Evolutionary conservation across 1,284 basidiomycete genomes (phyloP).

Genomic region (Microbotryum saponariae): DNA sequence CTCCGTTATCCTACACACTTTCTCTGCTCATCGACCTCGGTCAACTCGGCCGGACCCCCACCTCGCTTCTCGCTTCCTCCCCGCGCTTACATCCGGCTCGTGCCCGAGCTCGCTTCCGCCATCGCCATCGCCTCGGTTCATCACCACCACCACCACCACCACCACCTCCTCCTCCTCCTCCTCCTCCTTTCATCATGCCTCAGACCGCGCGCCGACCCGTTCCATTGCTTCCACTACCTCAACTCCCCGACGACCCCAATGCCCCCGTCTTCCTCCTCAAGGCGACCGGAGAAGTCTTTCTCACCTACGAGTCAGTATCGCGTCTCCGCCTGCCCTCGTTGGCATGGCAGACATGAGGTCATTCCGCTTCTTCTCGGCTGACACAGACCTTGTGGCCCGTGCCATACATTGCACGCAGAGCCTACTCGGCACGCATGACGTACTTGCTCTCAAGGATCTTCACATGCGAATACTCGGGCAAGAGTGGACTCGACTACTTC

Average conservation of each 20-base stretch:
- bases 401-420: slow-evolving; percentile 27
- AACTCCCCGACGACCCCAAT: slow-evolving; percentile 19
- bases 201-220: slow-evolving; percentile 33
- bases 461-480: slow-evolving; percentile 90
- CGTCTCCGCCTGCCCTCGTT: slow-evolving; percentile 11
- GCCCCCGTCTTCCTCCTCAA: slow-evolving; percentile 72
- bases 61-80: no score
- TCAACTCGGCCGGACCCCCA: no score
- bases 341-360: background rate
- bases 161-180: no score
- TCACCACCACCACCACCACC: background rate
- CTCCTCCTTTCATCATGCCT: slow-evolving; percentile 29
- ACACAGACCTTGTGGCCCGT: background rate
- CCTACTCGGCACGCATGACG: slow-evolving; percentile 76
- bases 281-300: slow-evolving; percentile 90
- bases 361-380: background rate
- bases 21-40: no score
- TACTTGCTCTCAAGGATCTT: slow-evolving; percentile 91
- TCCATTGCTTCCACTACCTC: slow-evolving; percentile 29
- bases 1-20: no score
- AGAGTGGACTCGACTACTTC: slow-evolving; percentile 86
- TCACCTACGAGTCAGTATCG: slow-evolving; percentile 75
- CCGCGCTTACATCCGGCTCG: background rate
- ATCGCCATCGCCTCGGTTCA: background rate
- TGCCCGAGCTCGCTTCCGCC: background rate